A percentile compares a stretch with the other conserved stretches of the same genome.
Evolutionary conservation across 2,329 filamentous ascomycete species (phyloP).

Genomic region (Claviceps spartinae): DNA sequence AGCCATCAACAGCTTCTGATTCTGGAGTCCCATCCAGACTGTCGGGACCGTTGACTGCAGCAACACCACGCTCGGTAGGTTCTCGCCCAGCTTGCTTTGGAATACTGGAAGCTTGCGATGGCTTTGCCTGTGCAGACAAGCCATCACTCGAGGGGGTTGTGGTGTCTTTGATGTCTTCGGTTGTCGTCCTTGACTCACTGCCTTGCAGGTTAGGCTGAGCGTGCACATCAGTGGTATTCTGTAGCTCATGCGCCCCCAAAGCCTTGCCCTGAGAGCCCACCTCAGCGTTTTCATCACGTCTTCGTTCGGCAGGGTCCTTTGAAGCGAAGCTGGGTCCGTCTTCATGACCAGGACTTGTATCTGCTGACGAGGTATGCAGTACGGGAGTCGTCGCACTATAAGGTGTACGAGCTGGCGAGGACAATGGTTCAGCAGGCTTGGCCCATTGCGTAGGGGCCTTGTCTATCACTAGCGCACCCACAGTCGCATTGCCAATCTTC

Average conservation of each 20-base stretch:
- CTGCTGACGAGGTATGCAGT: constrained; percentile 53
- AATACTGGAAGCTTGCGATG: background rate
- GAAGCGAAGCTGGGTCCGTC: constrained; percentile 38
- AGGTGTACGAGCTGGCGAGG: constrained; percentile 52
- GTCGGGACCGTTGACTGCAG: constrained; percentile 18
- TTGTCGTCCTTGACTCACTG: constrained; percentile 14
- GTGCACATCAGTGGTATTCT: constrained; percentile 20
- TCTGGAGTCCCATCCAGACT: constrained; percentile 20
- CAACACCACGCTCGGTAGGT: background rate
- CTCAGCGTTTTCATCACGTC: constrained; percentile 22
- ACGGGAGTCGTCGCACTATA: constrained; percentile 62
- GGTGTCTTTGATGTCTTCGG: constrained; percentile 5
- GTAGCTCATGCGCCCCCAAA: constrained; percentile 1
- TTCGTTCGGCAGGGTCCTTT: constrained; percentile 27
- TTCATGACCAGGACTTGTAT: constrained; percentile 63
- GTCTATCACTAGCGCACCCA: constrained; percentile 13
- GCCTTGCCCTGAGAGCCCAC: background rate
- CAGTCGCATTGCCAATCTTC: background rate
- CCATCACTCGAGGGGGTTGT: constrained; percentile 2
- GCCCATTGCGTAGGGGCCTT: constrained; percentile 22
- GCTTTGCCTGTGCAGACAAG: background rate
- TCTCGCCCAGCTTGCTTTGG: background rate
- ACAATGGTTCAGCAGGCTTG: constrained; percentile 31
- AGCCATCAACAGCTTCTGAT: constrained; percentile 21
- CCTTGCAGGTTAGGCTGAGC: constrained; percentile 30